phyloP scores from a whole-genome alignment of 192 early-diverging fungal species.

The Coemansia sp. region DNA sequence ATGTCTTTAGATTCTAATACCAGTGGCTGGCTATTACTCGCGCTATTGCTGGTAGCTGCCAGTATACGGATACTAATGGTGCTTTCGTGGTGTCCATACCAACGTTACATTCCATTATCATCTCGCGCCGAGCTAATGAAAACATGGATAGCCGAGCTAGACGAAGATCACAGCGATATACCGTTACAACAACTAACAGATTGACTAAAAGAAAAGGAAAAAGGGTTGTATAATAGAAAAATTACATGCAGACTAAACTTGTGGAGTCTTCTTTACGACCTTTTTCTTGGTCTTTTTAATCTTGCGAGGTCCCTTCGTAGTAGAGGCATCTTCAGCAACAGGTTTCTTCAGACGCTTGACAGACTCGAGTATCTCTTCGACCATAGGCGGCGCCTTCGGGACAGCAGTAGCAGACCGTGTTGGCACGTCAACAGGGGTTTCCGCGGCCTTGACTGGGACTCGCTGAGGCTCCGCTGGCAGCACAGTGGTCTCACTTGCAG shows the following conservation, averaged over 20 bases:
- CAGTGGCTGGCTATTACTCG: constrained; percentile 28
- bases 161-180: neutral
- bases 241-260: constrained; percentile 6
- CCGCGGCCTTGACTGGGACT: neutral
- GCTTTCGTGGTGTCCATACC: constrained; percentile 4
- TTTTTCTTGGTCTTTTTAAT: constrained; percentile 49
- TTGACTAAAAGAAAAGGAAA: neutral
- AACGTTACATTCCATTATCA: constrained; percentile 17
- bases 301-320: constrained; percentile 39
- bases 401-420: constrained; percentile 1
- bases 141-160: constrained; percentile 20
- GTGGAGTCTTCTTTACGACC: constrained; percentile 36
- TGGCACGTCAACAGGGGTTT: constrained; percentile 4
- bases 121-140: constrained; percentile 20
- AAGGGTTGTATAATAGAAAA: constrained; percentile 4
- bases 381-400: neutral
- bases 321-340: neutral
- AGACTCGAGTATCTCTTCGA: constrained; percentile 10
- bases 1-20: constrained; percentile 16
- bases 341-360: constrained; percentile 27
- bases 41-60: constrained; percentile 13
- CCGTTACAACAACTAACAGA: neutral
- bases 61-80: constrained; percentile 14
- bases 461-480: neutral
- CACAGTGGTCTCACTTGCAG: neutral